Percentiles rank a stretch among this genome's conserved stretches.
Evolutionary conservation across 305 asterid species (phyloP).

Genomic region (Rubia peregrina): DNA sequence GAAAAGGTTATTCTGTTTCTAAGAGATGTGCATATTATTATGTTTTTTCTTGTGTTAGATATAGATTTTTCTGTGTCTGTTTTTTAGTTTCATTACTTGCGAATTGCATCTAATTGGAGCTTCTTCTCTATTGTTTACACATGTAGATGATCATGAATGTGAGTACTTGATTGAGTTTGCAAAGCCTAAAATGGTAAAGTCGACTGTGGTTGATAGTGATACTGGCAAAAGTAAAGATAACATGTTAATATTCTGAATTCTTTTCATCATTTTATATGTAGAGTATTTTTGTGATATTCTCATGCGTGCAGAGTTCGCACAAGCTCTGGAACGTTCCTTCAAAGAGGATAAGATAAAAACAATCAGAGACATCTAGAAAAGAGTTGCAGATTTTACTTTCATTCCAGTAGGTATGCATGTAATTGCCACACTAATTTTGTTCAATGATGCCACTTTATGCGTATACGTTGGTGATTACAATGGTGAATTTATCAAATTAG

Average conservation of each 20-base stretch:
- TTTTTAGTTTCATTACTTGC: not conserved
- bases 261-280: constrained; percentile 11
- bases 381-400: constrained; percentile 93
- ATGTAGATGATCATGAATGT: no score
- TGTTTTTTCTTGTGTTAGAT: not conserved
- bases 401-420: constrained; percentile 75
- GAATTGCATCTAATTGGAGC: not conserved
- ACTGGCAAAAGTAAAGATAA: constrained; percentile 87
- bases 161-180: no score
- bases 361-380: constrained; percentile 69
- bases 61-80: not conserved
- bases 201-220: constrained; percentile 73
- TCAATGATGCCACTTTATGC: constrained; percentile 10
- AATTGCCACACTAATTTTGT: constrained; percentile 7
- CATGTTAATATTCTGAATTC: constrained; percentile 40
- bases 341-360: constrained; percentile 80
- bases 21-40: not conserved
- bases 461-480: not conserved
- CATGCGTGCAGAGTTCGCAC: constrained; percentile 70
- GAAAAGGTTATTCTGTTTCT: not conserved
- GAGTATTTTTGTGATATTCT: constrained; percentile 3
- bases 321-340: constrained; percentile 91
- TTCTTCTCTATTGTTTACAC: no score
- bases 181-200: constrained; percentile 52
- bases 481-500: not conserved